Percentiles rank a stretch among this genome's conserved stretches.
These are phyloP conservation scores for Mariannaea elegans DNA, from an alignment of 2,329 filamentous ascomycete genomes.

Conservation along the genomic window DNA sequence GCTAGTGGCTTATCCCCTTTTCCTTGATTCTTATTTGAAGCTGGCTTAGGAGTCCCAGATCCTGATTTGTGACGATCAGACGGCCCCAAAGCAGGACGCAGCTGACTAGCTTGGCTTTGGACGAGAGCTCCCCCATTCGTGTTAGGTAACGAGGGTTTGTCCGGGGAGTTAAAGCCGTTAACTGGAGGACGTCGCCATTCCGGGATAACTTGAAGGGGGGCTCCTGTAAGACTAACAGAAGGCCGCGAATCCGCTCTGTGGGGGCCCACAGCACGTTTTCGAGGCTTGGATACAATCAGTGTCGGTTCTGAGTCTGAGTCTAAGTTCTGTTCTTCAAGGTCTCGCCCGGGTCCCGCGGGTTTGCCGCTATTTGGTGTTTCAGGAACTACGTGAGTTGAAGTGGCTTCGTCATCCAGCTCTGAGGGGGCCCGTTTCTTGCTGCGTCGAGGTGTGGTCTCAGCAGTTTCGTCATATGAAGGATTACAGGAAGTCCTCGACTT, in stretches of 20 bases:
- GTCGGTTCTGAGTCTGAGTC: not conserved
- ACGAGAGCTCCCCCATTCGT: slow-evolving; percentile 32
- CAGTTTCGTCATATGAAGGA: slow-evolving; percentile 46
- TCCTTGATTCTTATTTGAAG: slow-evolving; percentile 17
- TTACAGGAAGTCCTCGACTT: slow-evolving; percentile 66
- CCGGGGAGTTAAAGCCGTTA: slow-evolving; percentile 28
- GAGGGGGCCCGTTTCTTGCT: slow-evolving; percentile 22
- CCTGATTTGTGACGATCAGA: slow-evolving; percentile 21
- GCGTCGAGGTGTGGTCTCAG: slow-evolving; percentile 25
- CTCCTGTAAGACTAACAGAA: slow-evolving; percentile 34
- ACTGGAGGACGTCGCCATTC: slow-evolving; percentile 37
- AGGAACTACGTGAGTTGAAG: not conserved
- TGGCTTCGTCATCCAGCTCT: slow-evolving; percentile 18
- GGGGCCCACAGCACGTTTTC: slow-evolving; percentile 26
- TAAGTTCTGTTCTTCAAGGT: slow-evolving; percentile 1
- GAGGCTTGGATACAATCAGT: slow-evolving; percentile 11
- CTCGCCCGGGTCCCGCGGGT: not conserved
- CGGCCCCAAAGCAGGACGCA: slow-evolving; percentile 31
- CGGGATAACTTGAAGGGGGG: slow-evolving; percentile 29
- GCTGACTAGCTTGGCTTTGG: slow-evolving; percentile 31
- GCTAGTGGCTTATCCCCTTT: slow-evolving; percentile 5
- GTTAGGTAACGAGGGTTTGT: slow-evolving; percentile 16
- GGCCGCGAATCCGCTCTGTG: slow-evolving; percentile 31
- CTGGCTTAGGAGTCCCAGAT: slow-evolving; percentile 23
- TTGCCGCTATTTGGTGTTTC: slow-evolving; percentile 8